A percentile compares a stretch with the other conserved stretches of the same genome.
These are phyloP conservation scores for Colletotrichum salicis DNA, from an alignment of 2,329 filamentous ascomycete species.

Conservation along the genomic window DNA sequence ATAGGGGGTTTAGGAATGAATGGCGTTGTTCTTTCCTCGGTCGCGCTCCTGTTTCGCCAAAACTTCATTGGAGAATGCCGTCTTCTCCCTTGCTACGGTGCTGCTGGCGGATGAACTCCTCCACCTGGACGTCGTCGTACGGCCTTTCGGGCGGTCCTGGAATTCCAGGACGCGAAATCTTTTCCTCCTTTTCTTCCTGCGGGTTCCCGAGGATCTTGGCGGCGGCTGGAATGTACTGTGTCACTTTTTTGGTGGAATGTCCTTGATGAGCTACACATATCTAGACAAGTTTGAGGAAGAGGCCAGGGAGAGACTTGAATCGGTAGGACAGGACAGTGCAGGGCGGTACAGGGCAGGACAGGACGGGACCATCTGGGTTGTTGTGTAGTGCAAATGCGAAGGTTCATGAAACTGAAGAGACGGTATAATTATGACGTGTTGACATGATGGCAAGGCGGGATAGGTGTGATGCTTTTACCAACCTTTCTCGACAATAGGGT, in stretches of 20 bases:
- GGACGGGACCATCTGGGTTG: too few species aligned
- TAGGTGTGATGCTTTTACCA: constrained; percentile 13
- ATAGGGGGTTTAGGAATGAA: too few species aligned
- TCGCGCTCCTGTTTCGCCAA: not conserved
- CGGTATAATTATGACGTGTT: not conserved
- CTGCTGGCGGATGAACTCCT: constrained; percentile 64
- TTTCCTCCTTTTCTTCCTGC: constrained; percentile 40
- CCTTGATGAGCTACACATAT: constrained; percentile 18
- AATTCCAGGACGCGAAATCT: constrained; percentile 40
- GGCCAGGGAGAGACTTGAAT: not conserved
- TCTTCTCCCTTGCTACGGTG: constrained; percentile 56
- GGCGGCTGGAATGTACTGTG: constrained; percentile 56
- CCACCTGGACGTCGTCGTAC: constrained; percentile 59
- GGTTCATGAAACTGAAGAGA: not conserved
- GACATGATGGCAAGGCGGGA: not conserved
- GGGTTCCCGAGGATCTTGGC: constrained; percentile 53
- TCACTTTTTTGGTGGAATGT: constrained; percentile 44
- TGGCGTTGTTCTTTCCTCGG: not conserved
- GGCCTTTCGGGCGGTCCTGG: constrained; percentile 56
- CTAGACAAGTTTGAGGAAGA: not conserved
- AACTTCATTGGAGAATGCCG: constrained; percentile 38
- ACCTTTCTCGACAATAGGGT: constrained; percentile 58
- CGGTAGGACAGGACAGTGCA: not conserved
- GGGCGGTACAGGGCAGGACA: too few species aligned
- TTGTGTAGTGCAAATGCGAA: not conserved